Conservation (phyloP, 305 asterid genomes). For the Fraxinus latifolia region DNA sequence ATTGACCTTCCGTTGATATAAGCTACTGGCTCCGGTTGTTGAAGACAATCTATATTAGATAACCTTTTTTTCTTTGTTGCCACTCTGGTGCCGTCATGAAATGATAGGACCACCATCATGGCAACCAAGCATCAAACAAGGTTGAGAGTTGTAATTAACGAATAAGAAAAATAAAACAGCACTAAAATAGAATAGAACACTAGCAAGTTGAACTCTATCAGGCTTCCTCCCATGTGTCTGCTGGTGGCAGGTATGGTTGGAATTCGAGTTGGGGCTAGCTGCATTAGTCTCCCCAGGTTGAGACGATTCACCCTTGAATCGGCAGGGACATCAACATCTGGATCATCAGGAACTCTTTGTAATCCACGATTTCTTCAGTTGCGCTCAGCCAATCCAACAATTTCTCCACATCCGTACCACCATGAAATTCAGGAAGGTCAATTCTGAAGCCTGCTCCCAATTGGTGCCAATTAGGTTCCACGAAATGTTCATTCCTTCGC, state of each 20-base stretch:
- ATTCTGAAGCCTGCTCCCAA: not conserved
- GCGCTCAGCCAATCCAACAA: not conserved
- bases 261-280: not conserved
- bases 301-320: not conserved
- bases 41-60: conserved; percentile 24
- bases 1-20: conserved; percentile 60
- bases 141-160: not conserved
- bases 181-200: not conserved
- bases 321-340: not conserved
- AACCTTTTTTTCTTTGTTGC: conserved; percentile 1
- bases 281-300: not conserved
- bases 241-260: not conserved
- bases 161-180: not conserved
- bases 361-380: not conserved
- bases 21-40: conserved; percentile 65
- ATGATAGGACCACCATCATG: not conserved
- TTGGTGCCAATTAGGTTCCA: not conserved
- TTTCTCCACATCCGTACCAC: not conserved
- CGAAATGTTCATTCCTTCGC: not conserved
- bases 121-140: not conserved
- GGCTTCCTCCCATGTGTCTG: not conserved
- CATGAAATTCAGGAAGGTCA: not conserved
- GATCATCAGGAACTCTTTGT: not conserved
- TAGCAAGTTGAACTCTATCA: not conserved
- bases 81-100: not conserved